These are phyloP conservation scores for Kazachstania taianensis DNA, from an alignment of 805 yeast genomes.

Conservation along the genomic window DNA sequence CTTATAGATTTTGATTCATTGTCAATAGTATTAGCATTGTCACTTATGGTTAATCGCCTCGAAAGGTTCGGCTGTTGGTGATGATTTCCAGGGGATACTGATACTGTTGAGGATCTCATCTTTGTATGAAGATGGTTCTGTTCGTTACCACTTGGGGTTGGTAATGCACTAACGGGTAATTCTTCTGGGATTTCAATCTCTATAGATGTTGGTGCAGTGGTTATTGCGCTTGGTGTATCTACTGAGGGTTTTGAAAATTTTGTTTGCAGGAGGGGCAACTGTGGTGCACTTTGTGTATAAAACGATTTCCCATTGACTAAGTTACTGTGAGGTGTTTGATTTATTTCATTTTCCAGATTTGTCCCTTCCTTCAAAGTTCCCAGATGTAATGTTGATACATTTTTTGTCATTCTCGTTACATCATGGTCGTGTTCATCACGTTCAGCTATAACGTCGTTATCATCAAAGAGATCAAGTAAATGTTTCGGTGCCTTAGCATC, in stretches of 20 bases:
- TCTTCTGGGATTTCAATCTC: slow-evolving; percentile 56
- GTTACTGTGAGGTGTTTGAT: slow-evolving; percentile 13
- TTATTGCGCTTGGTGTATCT: slow-evolving; percentile 23
- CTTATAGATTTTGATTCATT: not conserved
- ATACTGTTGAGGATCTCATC: slow-evolving; percentile 28
- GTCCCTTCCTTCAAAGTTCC: slow-evolving; percentile 9
- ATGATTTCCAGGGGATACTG: slow-evolving; percentile 15
- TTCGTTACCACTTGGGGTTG: slow-evolving; percentile 6
- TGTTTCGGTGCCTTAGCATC: slow-evolving; percentile 55
- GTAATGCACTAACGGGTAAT: slow-evolving; percentile 21
- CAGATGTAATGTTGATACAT: slow-evolving; percentile 10
- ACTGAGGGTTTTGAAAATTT: slow-evolving; percentile 15
- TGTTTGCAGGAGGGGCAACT: slow-evolving; percentile 23
- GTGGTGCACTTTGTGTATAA: slow-evolving; percentile 24
- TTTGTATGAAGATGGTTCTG: slow-evolving; percentile 15
- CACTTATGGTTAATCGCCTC: slow-evolving; percentile 21
- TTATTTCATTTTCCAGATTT: slow-evolving; percentile 1
- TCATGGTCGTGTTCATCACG: slow-evolving; percentile 13
- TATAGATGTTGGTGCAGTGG: slow-evolving; percentile 45
- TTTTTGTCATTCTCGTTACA: slow-evolving; percentile 12
- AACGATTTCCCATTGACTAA: slow-evolving; percentile 9
- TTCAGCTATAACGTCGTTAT: slow-evolving; percentile 28
- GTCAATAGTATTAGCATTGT: not conserved
- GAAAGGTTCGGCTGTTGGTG: slow-evolving; percentile 17
- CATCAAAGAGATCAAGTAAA: slow-evolving; percentile 59